Evolutionary conservation across 1,284 basidiomycete species (phyloP).

Genomic region (Microbotryum intermedium): DNA sequence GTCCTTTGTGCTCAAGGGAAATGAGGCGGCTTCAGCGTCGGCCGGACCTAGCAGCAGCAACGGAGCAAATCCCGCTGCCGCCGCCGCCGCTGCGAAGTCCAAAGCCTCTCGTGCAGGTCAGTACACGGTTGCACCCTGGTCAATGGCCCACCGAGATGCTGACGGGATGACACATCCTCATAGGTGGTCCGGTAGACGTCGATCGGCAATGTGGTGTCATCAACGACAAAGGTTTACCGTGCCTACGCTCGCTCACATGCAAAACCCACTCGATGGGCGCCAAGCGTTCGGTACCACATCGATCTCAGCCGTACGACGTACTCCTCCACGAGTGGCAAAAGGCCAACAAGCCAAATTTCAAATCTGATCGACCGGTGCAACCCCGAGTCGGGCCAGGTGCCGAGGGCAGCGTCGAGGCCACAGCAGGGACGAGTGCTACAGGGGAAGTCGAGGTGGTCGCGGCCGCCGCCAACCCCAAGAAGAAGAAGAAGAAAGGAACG

Average conservation of each 20-base stretch:
- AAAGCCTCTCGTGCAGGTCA: constrained; percentile 40
- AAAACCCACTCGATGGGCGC: constrained; percentile 98
- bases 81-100: constrained; percentile 38
- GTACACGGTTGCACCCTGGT: not conserved
- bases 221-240: constrained; percentile 87
- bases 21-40: too few species aligned
- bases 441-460: constrained; percentile 43
- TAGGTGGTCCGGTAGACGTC: constrained; percentile 64
- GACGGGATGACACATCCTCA: not conserved
- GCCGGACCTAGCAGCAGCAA: too few species aligned
- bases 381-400: constrained; percentile 3
- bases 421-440: constrained; percentile 41
- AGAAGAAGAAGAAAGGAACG: constrained; percentile 5
- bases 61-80: not conserved
- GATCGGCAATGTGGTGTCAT: constrained; percentile 96
- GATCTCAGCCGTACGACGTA: constrained; percentile 76
- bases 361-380: constrained; percentile 38
- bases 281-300: constrained; percentile 82
- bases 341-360: constrained; percentile 84
- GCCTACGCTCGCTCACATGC: constrained; percentile 93
- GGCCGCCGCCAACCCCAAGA: constrained; percentile 29
- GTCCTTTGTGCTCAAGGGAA: not conserved
- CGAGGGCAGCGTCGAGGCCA: constrained; percentile 3
- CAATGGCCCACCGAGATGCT: not conserved
- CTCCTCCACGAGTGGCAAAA: constrained; percentile 88